Evolutionary conservation across 2,329 filamentous ascomycete genomes (phyloP), one percentile per base, ranked within the genome.

Genomic region (Fusarium pseudoanthophilum): DNA sequence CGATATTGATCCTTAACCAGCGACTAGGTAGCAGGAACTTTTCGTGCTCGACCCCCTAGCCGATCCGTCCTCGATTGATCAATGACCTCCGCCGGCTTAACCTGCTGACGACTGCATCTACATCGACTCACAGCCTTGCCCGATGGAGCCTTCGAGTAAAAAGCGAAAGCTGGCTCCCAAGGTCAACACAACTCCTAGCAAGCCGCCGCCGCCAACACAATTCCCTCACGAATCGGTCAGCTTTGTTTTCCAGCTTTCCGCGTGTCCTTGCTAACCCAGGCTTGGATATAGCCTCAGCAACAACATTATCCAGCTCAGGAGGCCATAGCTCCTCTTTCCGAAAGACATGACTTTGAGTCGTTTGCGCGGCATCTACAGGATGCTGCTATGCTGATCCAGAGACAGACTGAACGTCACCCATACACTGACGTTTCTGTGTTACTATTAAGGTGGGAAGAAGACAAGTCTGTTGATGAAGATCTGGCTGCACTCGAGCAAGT

Each of bases 351-450:
- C 76, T 92, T 92, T 81, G 90, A 92, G 80, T 87, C 88, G 60
- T 92, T 92, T 78, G 90, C 90, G 67, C 87, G 90, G 52, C 90
- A 92, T 82, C 85, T 92, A 49, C 90, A 92, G 78, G 90, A 92
- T 85, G 90, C 90, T 56, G 90, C 90, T 72, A 91, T 91, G 87
- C 84, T 91, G 76, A 91, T 92, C 74, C 89, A 91, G 78, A 86
- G 88, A 71, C 89, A 91, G 80, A 88, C 88, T 51, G 88, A 91
- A 77, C 86, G 85, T 65, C 84, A 85, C 7, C 86, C 86, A 10
- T 91, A 92, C 73, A 85, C 83, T 24, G 86, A 85, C 63, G 89
- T 90, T 20, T 91, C 89, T 8, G 90, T 90, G 16, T 81, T 92
- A 39, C 80, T 92, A 55, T 75, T 92, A 67, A 85, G 87, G 62